Conservation (phyloP, 495 filamentous ascomycete species). For the Penicillium parvum region DNA sequence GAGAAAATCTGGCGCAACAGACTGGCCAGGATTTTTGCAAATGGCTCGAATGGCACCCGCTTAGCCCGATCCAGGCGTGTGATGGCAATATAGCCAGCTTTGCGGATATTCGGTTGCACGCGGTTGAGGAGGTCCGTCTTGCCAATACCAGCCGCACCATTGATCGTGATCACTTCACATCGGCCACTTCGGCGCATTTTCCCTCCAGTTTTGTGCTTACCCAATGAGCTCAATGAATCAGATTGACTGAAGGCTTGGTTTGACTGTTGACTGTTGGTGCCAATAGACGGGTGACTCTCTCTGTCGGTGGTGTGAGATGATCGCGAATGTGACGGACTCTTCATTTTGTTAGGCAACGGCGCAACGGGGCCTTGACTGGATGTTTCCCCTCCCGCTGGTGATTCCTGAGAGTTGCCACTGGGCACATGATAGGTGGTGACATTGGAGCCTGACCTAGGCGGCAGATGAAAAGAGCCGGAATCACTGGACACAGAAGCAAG, state of each 20-base stretch:
- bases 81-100: conserved; percentile 73
- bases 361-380: conserved; percentile 1
- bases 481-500: conserved; percentile 48
- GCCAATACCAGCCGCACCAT: conserved; percentile 71
- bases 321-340: conserved; percentile 37
- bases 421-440: conserved; percentile 27
- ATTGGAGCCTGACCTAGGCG: conserved; percentile 38
- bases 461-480: conserved; percentile 48
- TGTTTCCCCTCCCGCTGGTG: conserved; percentile 13
- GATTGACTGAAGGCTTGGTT: conserved; percentile 26
- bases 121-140: conserved; percentile 81
- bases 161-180: conserved; percentile 75
- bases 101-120: conserved; percentile 67
- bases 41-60: conserved; percentile 76
- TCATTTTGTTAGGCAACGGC: conserved; percentile 25
- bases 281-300: conserved; percentile 28
- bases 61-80: conserved; percentile 82
- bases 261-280: conserved; percentile 26
- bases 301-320: conserved; percentile 35
- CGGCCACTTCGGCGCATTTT: conserved; percentile 63
- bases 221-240: conserved; percentile 30
- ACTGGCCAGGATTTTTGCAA: conserved; percentile 73
- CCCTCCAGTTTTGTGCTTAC: conserved; percentile 39
- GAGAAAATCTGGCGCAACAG: conserved; percentile 89
- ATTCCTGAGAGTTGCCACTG: conserved; percentile 34